Base-by-base conservation (phyloP, 164 flowering plant species). In the Tetracentron sinense region DNA sequence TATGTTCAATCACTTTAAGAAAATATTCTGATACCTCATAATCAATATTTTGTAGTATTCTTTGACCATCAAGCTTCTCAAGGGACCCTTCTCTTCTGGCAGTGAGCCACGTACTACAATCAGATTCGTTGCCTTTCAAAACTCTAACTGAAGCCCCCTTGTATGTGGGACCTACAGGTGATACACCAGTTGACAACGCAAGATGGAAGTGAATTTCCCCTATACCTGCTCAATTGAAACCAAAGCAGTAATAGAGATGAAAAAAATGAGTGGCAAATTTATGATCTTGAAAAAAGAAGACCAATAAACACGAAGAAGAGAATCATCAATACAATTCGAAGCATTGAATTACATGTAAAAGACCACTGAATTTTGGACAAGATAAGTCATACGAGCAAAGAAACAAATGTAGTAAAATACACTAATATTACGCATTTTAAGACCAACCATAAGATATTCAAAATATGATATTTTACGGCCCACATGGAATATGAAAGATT, bases 131-230 rank as follows among this genome's bases (percentile, higher is more conserved):
- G 12, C 50, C 61, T 53, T 33, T 61, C 1, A 31, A 10, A 19
- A 30, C 71, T 70, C 67, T 84, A 55, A 82, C 94, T 64, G 87
- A 78, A 74, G 69, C 89, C 51, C 80, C 86, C 78, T 74, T 86
- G 72, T 78, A 77, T 20, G 52, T 71, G 19, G 80, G 78, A 63
- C 95, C 95, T 3, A 83, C 54, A 15, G 88, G 75, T 56, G 81
- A 70, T 42, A 85, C 29, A 20, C 95, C 91, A 63, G 64, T 71
- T 56, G 92, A 82, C 38, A 85, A 23, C 47, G 74, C 69, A 69
- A 77, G 62, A 65, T 81, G 79, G 56, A 90, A 88, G 11, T 76
- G 71, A 56, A 74, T 83, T 62, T 80, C 80, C 61, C 91, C 91
- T 17, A 60, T 19, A 68, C 73, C 94, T 84, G 79, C 66, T 61